Evolutionary conservation across 139 green algal genomes (phyloP).

Genomic region (Asterochloris erici): DNA sequence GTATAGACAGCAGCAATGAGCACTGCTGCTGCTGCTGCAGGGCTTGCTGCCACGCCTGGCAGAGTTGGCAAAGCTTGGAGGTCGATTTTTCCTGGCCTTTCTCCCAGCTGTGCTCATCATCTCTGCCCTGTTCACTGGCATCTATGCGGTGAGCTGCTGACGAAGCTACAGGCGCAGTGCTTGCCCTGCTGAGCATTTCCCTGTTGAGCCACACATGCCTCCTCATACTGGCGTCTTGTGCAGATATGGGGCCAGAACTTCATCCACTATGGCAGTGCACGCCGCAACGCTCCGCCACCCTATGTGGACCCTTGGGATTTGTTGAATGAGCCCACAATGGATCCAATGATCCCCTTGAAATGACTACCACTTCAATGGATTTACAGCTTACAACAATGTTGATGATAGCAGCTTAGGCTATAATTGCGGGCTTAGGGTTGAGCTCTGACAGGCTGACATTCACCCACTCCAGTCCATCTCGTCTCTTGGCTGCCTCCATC

Average conservation of each 20-base stretch:
- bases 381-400: background rate
- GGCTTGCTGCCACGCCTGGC: slow-evolving; percentile 57
- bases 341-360: slow-evolving; percentile 59
- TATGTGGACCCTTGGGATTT: slow-evolving; percentile 66
- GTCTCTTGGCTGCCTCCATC: slow-evolving; percentile 25
- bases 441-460: slow-evolving; percentile 7
- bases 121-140: slow-evolving; percentile 39
- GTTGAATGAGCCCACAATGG: slow-evolving; percentile 62
- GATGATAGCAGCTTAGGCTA: background rate
- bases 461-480: slow-evolving; percentile 16
- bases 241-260: slow-evolving; percentile 61
- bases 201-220: no score
- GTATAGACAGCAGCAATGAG: background rate
- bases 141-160: slow-evolving; percentile 37
- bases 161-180: background rate
- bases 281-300: slow-evolving; percentile 14
- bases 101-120: slow-evolving; percentile 64
- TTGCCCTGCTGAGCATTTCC: no score
- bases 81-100: slow-evolving; percentile 71
- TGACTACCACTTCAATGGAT: background rate
- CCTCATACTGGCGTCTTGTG: background rate
- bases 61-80: slow-evolving; percentile 66
- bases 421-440: slow-evolving; percentile 3
- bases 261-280: slow-evolving; percentile 47
- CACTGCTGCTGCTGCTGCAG: slow-evolving; percentile 22